Conservation (phyloP, 139 green algal species). For the Haematococcus sp. region DNA sequence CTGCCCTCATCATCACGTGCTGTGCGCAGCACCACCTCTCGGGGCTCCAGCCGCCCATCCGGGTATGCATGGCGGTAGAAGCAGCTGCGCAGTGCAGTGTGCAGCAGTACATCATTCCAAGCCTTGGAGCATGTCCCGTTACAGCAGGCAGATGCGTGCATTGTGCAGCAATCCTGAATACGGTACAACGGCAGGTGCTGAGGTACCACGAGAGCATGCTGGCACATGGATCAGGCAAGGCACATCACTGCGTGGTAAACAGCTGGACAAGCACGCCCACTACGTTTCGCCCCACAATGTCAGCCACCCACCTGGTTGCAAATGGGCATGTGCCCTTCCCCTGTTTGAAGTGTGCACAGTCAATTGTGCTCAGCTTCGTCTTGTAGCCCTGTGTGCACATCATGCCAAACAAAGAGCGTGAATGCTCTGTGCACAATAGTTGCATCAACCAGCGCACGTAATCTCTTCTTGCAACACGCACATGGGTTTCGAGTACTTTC, state of each 20-base stretch:
- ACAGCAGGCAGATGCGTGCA: neutral
- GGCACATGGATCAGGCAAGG: neutral
- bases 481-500: too few relatives aligned
- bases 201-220: neutral
- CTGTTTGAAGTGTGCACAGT: conserved; percentile 64
- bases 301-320: conserved; percentile 51
- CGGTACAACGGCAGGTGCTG: neutral
- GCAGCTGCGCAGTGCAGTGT: conserved; percentile 40
- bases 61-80: conserved; percentile 76
- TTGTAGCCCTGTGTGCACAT: conserved; percentile 42
- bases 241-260: too few relatives aligned
- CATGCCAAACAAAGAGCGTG: too few relatives aligned
- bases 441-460: too few relatives aligned
- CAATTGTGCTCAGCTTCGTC: conserved; percentile 37
- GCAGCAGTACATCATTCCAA: neutral
- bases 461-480: too few relatives aligned
- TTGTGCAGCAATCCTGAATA: too few relatives aligned
- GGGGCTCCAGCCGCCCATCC: conserved; percentile 53
- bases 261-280: too few relatives aligned
- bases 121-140: neutral
- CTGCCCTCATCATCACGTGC: neutral
- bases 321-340: conserved; percentile 73
- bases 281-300: too few relatives aligned
- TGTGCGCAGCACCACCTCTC: conserved; percentile 6
- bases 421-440: too few relatives aligned